Conservation (phyloP, 305 asterid species). For the Fraxinus angustifolia region DNA sequence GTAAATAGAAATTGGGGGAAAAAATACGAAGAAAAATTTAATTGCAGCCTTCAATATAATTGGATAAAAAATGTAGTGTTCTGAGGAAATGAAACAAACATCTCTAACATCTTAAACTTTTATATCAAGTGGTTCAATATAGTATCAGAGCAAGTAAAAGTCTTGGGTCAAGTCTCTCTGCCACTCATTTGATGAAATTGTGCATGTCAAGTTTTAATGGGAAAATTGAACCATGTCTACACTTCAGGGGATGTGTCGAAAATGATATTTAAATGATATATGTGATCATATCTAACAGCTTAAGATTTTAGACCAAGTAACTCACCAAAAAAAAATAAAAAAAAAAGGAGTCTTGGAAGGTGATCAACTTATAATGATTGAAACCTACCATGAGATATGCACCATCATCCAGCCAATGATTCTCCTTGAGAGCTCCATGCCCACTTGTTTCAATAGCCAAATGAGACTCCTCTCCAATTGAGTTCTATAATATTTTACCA, state of each 20-base stretch:
- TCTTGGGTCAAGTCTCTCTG: neutral
- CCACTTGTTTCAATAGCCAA: conserved; percentile 99
- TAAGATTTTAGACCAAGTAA: neutral
- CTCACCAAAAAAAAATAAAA: neutral
- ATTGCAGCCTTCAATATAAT: neutral
- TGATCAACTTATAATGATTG: neutral
- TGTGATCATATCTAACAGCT: neutral
- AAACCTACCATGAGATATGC: conserved; percentile 90
- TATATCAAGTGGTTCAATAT: neutral
- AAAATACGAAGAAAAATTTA: neutral
- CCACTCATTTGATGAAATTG: neutral
- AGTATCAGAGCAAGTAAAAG: neutral
- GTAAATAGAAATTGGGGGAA: conserved; percentile 11
- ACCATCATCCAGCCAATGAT: conserved; percentile 98
- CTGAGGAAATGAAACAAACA: neutral
- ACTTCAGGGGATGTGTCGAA: neutral
- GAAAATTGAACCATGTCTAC: neutral
- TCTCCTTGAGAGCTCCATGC: conserved; percentile 99
- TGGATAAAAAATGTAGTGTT: neutral
- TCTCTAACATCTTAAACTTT: neutral
- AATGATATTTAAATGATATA: neutral
- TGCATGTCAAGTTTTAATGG: neutral
- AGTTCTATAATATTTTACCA: conserved; percentile 55
- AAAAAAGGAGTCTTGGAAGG: neutral
- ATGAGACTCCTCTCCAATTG: conserved; percentile 83